Percentiles rank a stretch among this genome's conserved stretches.
Conservation (phyloP, 164 flowering plant species). For the Brasenia schreberi region DNA sequence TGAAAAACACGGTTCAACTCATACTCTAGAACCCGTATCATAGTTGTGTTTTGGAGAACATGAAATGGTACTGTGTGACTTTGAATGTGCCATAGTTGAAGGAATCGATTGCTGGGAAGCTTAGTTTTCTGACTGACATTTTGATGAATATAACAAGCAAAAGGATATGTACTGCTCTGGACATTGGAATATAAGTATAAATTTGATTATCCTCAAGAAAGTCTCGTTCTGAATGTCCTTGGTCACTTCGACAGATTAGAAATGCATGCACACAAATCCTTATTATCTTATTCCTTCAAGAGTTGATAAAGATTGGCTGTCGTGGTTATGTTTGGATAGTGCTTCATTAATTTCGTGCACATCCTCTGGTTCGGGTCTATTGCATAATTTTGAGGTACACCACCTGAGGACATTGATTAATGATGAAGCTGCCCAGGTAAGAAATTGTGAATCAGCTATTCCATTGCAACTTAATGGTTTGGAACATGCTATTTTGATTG, state of each 20-base stretch:
- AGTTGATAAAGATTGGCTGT: neutral
- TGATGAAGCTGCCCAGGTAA: conserved; percentile 53
- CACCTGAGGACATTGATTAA: conserved; percentile 22
- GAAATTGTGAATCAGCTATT: conserved; percentile 43
- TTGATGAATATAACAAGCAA: too few relatives aligned
- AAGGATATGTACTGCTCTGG: too few relatives aligned
- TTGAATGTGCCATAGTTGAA: too few relatives aligned
- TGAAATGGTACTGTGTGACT: too few relatives aligned
- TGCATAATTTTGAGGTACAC: conserved; percentile 3
- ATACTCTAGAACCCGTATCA: too few relatives aligned
- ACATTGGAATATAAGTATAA: conserved; percentile 20
- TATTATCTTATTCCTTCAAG: neutral
- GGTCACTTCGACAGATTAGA: neutral
- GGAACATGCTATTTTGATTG: conserved; percentile 31
- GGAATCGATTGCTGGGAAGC: too few relatives aligned
- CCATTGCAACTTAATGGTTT: conserved; percentile 33
- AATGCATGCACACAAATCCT: neutral
- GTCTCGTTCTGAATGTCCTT: neutral
- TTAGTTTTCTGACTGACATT: too few relatives aligned
- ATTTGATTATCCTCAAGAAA: conserved; percentile 3
- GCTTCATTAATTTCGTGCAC: conserved; percentile 39
- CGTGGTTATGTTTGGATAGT: conserved; percentile 9
- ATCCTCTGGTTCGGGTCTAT: conserved; percentile 19
- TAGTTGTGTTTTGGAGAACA: too few relatives aligned
- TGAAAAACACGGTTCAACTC: too few relatives aligned